Conservation (phyloP, 345 rosid genomes). For the thale cress (Arabidopsis thaliana) region TAIR10.1 NC_003074.8:17938501-17939000, state of each 20-base stretch:
- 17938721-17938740: slow-evolving; percentile 77
- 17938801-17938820: slow-evolving; percentile 98
- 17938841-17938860: slow-evolving; percentile 79
- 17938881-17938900: slow-evolving; percentile 52
- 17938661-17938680: slow-evolving; percentile 62
- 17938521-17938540: slow-evolving; percentile 11
- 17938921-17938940: slow-evolving; percentile 93
- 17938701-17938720: slow-evolving; percentile 75
- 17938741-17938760: slow-evolving; percentile 97
- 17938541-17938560: slow-evolving; percentile 15
- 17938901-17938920: slow-evolving; percentile 63
- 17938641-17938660: slow-evolving; percentile 61
- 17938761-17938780: slow-evolving; percentile 85
- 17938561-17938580: slow-evolving; percentile 4
- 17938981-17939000: slow-evolving; percentile 8
- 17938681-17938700: slow-evolving; percentile 77
- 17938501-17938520: slow-evolving; percentile 7
- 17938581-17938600: slow-evolving; percentile 91
- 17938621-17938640: slow-evolving; percentile 77
- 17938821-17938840: slow-evolving; percentile 81
- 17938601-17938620: slow-evolving; percentile 76
- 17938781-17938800: slow-evolving; percentile 76
- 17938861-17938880: slow-evolving; percentile 53
- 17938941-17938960: slow-evolving; percentile 99
- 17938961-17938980: slow-evolving; percentile 66